Conservation (phyloP, 176 grass and related monocot genomes). For the Oryza glaberrima region DNA sequence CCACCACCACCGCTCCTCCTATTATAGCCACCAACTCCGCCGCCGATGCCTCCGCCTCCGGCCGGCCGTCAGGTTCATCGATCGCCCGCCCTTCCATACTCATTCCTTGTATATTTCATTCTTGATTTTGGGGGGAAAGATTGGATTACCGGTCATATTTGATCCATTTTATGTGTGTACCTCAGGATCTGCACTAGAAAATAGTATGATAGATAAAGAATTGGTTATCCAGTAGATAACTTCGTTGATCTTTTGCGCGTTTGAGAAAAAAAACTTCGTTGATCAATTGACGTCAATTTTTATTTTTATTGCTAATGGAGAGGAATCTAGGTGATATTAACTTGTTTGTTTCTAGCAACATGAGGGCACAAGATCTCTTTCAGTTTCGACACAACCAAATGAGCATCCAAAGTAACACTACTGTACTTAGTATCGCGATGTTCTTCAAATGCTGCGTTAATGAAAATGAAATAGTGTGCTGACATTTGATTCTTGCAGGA, state of each 20-base stretch:
- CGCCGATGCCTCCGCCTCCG: background rate
- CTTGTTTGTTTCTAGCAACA: background rate
- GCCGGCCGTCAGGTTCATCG: background rate
- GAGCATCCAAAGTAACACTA: too few species aligned
- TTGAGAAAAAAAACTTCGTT: too few species aligned
- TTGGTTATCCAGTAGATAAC: too few species aligned
- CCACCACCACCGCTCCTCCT: background rate
- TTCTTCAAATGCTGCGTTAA: too few species aligned
- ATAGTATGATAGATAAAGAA: background rate
- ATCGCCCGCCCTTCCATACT: background rate
- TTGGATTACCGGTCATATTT: background rate
- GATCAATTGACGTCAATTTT: too few species aligned
- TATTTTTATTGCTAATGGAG: too few species aligned
- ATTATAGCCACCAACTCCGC: background rate
- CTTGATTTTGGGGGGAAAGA: background rate
- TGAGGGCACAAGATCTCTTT: background rate
- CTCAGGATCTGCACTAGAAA: background rate
- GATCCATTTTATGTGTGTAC: background rate
- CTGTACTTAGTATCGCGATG: too few species aligned
- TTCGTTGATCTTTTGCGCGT: too few species aligned
- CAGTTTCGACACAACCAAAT: background rate
- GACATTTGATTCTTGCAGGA: conserved; percentile 5
- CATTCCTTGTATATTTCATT: background rate
- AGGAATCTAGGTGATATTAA: background rate
- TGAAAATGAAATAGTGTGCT: too few species aligned